These are phyloP conservation scores for Teratosphaeria zuluensis DNA, from an alignment of 2,329 filamentous ascomycete species.

Conservation along the genomic window DNA sequence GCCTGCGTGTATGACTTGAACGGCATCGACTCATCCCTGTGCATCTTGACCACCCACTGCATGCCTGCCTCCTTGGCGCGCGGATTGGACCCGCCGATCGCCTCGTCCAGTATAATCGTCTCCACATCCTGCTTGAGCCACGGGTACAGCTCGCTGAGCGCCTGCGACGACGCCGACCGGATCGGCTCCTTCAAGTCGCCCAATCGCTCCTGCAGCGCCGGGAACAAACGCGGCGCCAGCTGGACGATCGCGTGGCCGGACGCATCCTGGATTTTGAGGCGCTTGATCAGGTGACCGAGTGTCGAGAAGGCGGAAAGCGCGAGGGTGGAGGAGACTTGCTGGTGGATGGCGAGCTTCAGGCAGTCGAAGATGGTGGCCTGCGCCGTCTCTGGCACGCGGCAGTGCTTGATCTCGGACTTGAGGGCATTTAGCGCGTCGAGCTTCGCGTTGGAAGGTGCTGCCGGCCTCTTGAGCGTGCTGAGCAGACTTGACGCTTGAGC, in stretches of 20 bases:
- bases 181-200: constrained; percentile 84
- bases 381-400: constrained; percentile 68
- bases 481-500: constrained; percentile 46
- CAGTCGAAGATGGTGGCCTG: constrained; percentile 73
- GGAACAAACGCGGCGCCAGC: constrained; percentile 56
- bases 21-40: constrained; percentile 65
- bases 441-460: constrained; percentile 60
- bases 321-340: constrained; percentile 63
- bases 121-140: constrained; percentile 66
- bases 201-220: constrained; percentile 71
- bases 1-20: constrained; percentile 76
- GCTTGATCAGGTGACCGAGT: constrained; percentile 76
- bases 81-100: constrained; percentile 69
- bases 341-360: constrained; percentile 62
- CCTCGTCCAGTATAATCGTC: constrained; percentile 64
- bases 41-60: constrained; percentile 81
- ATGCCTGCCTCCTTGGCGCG: constrained; percentile 77
- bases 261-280: constrained; percentile 75
- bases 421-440: constrained; percentile 60
- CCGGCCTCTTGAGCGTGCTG: constrained; percentile 49
- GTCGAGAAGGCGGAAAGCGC: constrained; percentile 79
- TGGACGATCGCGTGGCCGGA: constrained; percentile 51
- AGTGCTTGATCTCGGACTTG: constrained; percentile 87
- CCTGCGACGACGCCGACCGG: constrained; percentile 61
- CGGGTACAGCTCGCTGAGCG: constrained; percentile 67